Evolutionary conservation across 164 flowering plant genomes (phyloP).

Genomic region (Macadamia tetraphylla): DNA sequence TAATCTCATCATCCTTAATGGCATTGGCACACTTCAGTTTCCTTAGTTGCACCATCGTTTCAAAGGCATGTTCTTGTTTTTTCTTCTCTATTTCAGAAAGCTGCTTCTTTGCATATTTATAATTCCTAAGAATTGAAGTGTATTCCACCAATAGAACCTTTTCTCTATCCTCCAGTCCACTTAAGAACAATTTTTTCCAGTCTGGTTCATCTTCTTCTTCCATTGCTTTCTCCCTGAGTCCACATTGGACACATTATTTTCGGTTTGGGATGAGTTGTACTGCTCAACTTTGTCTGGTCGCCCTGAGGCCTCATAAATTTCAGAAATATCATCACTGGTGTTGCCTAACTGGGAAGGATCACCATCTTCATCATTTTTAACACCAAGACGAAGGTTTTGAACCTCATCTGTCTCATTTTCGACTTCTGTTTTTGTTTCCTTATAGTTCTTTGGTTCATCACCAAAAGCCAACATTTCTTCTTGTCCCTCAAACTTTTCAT

Average conservation of each 20-base stretch:
- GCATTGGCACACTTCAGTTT: slow-evolving; percentile 39
- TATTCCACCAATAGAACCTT: slow-evolving; percentile 41
- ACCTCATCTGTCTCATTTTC: slow-evolving; percentile 2
- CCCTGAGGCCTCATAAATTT: too few species aligned
- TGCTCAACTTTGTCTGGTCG: too few species aligned
- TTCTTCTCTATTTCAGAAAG: slow-evolving; percentile 40
- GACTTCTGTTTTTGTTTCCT: neutral
- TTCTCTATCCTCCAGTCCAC: slow-evolving; percentile 47
- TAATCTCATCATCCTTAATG: slow-evolving; percentile 55
- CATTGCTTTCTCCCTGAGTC: neutral
- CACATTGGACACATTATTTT: neutral
- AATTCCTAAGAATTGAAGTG: slow-evolving; percentile 46
- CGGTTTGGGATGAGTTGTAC: too few species aligned
- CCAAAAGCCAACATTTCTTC: neutral
- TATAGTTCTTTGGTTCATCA: neutral
- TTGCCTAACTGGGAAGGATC: neutral
- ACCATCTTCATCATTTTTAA: neutral
- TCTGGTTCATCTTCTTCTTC: slow-evolving; percentile 31
- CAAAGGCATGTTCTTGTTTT: slow-evolving; percentile 26
- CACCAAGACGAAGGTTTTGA: neutral
- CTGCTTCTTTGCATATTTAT: slow-evolving; percentile 49
- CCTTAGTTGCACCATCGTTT: slow-evolving; percentile 24
- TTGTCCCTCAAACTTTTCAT: neutral
- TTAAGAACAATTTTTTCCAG: slow-evolving; percentile 43
- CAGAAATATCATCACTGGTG: neutral